Evolutionary conservation across 164 flowering plant species (phyloP).

Genomic region (Nelumbo lutea): DNA sequence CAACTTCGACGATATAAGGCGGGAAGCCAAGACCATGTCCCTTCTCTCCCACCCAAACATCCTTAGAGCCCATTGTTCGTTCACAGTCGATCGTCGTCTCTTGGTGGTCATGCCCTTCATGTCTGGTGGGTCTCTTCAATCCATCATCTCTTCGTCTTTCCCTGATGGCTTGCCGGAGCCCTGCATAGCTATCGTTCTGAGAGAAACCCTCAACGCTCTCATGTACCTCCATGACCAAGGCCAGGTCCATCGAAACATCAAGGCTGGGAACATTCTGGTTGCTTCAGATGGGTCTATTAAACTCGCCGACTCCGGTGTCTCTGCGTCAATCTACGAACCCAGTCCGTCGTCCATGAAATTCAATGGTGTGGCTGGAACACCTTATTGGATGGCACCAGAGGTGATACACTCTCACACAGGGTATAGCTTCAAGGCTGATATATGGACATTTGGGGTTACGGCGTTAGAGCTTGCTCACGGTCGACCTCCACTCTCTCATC

Average conservation of each 20-base stretch:
- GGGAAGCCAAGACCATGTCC: slow-evolving; percentile 60
- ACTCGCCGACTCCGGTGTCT: slow-evolving; percentile 76
- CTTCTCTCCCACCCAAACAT: slow-evolving; percentile 81
- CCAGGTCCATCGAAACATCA: slow-evolving; percentile 69
- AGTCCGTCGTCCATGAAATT: slow-evolving; percentile 25
- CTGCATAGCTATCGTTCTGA: slow-evolving; percentile 55
- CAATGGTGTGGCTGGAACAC: slow-evolving; percentile 63
- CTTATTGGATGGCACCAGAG: slow-evolving; percentile 93
- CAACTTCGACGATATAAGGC: slow-evolving; percentile 44
- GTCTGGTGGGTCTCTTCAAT: slow-evolving; percentile 77
- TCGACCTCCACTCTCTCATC: slow-evolving; percentile 75
- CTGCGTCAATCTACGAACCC: slow-evolving; percentile 62
- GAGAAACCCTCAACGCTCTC: slow-evolving; percentile 60
- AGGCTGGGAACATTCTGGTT: slow-evolving; percentile 72
- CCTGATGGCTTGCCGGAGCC: slow-evolving; percentile 63
- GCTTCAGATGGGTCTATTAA: slow-evolving; percentile 59
- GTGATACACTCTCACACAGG: slow-evolving; percentile 74
- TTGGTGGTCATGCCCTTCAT: slow-evolving; percentile 97
- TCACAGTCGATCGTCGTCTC: slow-evolving; percentile 59
- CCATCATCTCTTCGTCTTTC: slow-evolving; percentile 56
- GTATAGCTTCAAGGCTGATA: slow-evolving; percentile 78
- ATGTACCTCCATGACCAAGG: slow-evolving; percentile 76
- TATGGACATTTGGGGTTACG: slow-evolving; percentile 91
- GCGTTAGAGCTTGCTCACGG: slow-evolving; percentile 88
- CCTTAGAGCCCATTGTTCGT: slow-evolving; percentile 69